Base-by-base conservation (phyloP, 257 asterid species). In the Capsicum pubescens region DNA sequence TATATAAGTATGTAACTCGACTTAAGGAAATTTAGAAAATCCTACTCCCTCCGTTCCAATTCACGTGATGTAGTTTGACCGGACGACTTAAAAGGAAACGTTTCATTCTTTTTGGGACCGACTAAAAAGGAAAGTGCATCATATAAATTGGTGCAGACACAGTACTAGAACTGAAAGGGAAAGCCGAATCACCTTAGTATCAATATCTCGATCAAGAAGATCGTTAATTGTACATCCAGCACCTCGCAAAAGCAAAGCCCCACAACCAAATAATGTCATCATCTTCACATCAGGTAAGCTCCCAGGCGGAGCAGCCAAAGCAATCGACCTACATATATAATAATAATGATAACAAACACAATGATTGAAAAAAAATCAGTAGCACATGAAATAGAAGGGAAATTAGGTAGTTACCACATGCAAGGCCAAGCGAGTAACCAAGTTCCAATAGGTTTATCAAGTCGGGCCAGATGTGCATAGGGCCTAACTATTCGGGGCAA, bases 351-450 rank as follows among this genome's bases (percentile, higher is more conserved):
- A 26, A 26, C 32, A 26, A 26, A 26, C 32, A 26, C 32, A 26
- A 26, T 26, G 32, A 26, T 26, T 26, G 32, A 26, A 26, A 26
- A 26, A 26, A 26, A 26, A 26, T 26, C 32, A 26, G 32, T 26
- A 26, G 32, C 1, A 26, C 32, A 26, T 26, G 32, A 26, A 26
- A 26, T 26, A 26, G 32, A 26, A 26, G 32, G 32, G 32, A 26
- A 26, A 26, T 26, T 26, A 26, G 19, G 83, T 74, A 26, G 92
- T 80, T 70, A 93, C 97, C 99, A 96, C 95, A 96, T 92, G 88
- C 98, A 93, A 19, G 99, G 99, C 98, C 98, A 96, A 88, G 97
- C 98, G 5, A 96, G 93, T 79, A 96, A 93, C 98, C 98, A 94
- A 44, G 98, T 94, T 74, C 99, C 99, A 21, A 96, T 96, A 7